Percentiles rank a stretch among this genome's conserved stretches.
Evolutionary conservation across 805 yeast species (phyloP).

Genomic region (Teunomyces atbi): DNA sequence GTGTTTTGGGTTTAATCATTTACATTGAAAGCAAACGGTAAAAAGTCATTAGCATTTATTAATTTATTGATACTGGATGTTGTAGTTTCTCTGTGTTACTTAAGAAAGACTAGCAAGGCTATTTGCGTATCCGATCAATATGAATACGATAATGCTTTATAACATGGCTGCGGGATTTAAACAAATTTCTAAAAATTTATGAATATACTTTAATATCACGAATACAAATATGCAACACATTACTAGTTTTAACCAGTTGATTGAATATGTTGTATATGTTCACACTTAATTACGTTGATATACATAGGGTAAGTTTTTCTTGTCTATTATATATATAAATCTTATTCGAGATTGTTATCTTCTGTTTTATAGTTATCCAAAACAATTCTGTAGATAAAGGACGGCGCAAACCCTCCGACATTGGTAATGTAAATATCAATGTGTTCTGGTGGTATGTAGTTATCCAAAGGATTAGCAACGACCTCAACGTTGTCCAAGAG

Average conservation of each 20-base stretch:
- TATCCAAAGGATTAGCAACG: slow-evolving; percentile 79
- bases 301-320: neutral
- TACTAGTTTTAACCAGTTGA: neutral
- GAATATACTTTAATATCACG: no score
- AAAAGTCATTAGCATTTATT: neutral
- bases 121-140: no score
- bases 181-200: no score
- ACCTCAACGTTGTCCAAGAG: slow-evolving; percentile 74
- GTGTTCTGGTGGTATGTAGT: slow-evolving; percentile 90
- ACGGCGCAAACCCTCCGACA: slow-evolving; percentile 94
- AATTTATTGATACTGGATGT: neutral
- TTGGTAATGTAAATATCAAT: slow-evolving; percentile 94
- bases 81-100: no score
- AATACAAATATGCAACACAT: neutral
- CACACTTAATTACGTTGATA: neutral
- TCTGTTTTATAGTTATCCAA: slow-evolving; percentile 89
- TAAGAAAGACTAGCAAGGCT: no score
- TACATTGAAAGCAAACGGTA: no score
- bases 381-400: slow-evolving; percentile 91
- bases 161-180: neutral
- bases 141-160: no score
- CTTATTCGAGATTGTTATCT: slow-evolving; percentile 62
- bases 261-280: neutral
- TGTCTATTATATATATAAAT: neutral
- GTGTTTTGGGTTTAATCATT: neutral